Evolutionary conservation across 352 stramenopile species (phyloP).

Genomic region (Pythium volutum): DNA sequence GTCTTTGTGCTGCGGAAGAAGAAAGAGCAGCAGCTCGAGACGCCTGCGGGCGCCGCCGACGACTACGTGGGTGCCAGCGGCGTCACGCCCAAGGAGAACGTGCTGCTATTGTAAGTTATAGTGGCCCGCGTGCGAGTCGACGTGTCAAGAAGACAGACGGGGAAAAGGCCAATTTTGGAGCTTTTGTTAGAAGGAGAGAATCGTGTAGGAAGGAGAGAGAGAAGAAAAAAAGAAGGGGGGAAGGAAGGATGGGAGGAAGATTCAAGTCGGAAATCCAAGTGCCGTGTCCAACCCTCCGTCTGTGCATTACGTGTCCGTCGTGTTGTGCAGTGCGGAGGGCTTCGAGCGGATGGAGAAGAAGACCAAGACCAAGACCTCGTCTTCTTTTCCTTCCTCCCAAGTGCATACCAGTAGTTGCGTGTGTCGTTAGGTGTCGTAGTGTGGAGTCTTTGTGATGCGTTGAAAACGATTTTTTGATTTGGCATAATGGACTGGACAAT

Average conservation of each 20-base stretch:
- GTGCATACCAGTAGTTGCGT: slow-evolving; percentile 10
- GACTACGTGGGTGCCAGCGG: slow-evolving; percentile 48
- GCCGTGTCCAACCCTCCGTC: not conserved
- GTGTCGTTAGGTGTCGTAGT: slow-evolving; percentile 4
- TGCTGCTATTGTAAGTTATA: slow-evolving; percentile 81
- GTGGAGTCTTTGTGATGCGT: slow-evolving; percentile 11
- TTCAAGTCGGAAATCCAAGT: not conserved
- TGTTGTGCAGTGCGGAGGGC: not conserved
- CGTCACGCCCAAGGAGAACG: slow-evolving; percentile 81
- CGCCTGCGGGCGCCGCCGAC: slow-evolving; percentile 37
- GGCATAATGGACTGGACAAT: slow-evolving; percentile 23
- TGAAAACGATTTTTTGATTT: slow-evolving; percentile 7
- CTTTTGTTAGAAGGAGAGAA: slow-evolving; percentile 15
- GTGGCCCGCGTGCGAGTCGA: slow-evolving; percentile 13
- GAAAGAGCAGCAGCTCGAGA: slow-evolving; percentile 53
- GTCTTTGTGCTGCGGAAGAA: slow-evolving; percentile 61
- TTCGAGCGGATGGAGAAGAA: slow-evolving; percentile 1
- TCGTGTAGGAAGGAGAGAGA: slow-evolving; percentile 6
- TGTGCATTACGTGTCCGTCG: not conserved
- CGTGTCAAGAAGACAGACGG: slow-evolving; percentile 7
- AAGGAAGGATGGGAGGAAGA: not conserved
- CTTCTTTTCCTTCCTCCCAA: not conserved
- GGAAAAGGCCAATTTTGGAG: slow-evolving; percentile 16
- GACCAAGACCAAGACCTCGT: not conserved
- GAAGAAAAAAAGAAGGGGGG: not conserved